Evolutionary conservation across 2,329 filamentous ascomycete species (phyloP).

Genomic region (Curvularia lunata): DNA sequence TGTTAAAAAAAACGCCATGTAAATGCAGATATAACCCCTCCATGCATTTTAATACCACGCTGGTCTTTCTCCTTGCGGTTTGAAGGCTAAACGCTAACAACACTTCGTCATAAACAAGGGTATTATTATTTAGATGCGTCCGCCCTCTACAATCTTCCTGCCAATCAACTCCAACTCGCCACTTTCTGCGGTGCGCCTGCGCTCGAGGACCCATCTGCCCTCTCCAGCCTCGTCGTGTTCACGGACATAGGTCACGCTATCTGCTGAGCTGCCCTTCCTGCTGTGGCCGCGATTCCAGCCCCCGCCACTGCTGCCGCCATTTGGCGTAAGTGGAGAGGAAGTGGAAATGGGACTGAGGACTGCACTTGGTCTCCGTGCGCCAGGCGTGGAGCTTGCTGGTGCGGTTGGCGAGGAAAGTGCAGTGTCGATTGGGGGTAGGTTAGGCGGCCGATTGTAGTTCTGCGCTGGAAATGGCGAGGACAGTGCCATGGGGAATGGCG

Average conservation of each 20-base stretch:
- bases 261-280: conserved; percentile 59
- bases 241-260: conserved; percentile 72
- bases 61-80: not conserved
- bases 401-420: conserved; percentile 35
- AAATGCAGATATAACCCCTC: not conserved
- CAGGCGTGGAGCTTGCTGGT: conserved; percentile 25
- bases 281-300: conserved; percentile 43
- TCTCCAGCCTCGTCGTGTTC: conserved; percentile 66
- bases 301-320: conserved; percentile 20
- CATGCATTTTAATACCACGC: not conserved
- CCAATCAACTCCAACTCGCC: conserved; percentile 71
- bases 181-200: conserved; percentile 68
- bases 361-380: conserved; percentile 36
- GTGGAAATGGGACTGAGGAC: conserved; percentile 44
- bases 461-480: conserved; percentile 29
- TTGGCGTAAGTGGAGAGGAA: conserved; percentile 41
- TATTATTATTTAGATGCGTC: conserved; percentile 45
- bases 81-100: not conserved
- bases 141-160: conserved; percentile 67
- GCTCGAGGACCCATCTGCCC: conserved; percentile 71
- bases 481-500: conserved; percentile 33
- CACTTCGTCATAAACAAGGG: not conserved
- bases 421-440: conserved; percentile 33
- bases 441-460: conserved; percentile 26
- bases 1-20: not conserved